phyloP scores from a whole-genome alignment of 768 basidiomycete genomes.

The Kwoniella heveanensis region DNA sequence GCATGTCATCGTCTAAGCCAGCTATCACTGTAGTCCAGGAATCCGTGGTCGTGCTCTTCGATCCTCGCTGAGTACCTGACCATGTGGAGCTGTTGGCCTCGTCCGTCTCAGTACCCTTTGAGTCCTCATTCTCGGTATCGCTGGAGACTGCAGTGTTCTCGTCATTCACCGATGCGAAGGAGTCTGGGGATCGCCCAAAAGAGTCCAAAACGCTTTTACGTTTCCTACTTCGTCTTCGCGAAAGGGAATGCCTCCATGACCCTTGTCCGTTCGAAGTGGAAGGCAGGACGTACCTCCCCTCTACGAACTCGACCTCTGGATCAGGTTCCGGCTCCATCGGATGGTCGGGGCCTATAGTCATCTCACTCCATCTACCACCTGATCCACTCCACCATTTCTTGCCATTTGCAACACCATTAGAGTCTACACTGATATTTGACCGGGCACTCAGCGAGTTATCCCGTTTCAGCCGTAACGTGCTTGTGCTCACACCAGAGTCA shows the following conservation, averaged over 20 bases:
- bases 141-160: background rate
- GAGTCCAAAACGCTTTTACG: constrained; percentile 6
- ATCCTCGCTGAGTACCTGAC: constrained; percentile 28
- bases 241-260: background rate
- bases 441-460: constrained; percentile 20
- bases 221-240: background rate
- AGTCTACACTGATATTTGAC: constrained; percentile 21
- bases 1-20: constrained; percentile 36
- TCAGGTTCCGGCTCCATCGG: constrained; percentile 13
- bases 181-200: background rate
- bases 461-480: constrained; percentile 29
- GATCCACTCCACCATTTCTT: constrained; percentile 27
- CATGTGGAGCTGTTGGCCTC: constrained; percentile 19
- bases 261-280: background rate
- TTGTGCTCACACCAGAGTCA: constrained; percentile 16
- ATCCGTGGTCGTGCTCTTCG: background rate
- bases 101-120: background rate
- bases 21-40: constrained; percentile 11
- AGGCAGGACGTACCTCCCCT: constrained; percentile 27
- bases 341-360: constrained; percentile 15
- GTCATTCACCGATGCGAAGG: background rate
- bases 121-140: constrained; percentile 6
- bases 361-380: constrained; percentile 34
- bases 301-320: constrained; percentile 31
- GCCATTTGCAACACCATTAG: constrained; percentile 3